A percentile compares a stretch with the other conserved stretches of the same genome.
These are phyloP conservation scores for Zea mays DNA, from an alignment of 176 grass and related monocot species.

Conservation along the genomic window DNA sequence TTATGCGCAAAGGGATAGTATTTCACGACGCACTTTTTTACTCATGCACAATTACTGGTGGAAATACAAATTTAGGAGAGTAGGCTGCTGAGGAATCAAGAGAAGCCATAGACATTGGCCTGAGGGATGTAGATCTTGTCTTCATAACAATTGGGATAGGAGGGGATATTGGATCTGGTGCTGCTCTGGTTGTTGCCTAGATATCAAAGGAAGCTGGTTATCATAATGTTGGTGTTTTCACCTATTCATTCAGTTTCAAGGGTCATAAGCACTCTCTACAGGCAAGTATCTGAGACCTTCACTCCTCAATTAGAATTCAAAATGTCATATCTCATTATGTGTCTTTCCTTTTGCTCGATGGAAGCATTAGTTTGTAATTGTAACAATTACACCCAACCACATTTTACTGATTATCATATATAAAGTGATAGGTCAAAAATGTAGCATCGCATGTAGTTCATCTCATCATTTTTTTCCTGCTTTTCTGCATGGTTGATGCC, in stretches of 20 bases:
- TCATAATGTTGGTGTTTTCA: conserved; percentile 93
- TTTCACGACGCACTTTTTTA: too few species aligned
- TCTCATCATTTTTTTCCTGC: background rate
- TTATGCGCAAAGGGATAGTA: too few species aligned
- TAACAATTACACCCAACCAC: background rate
- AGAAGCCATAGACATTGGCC: conserved; percentile 71
- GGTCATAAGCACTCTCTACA: conserved; percentile 93
- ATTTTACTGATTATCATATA: background rate
- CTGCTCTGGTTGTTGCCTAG: conserved; percentile 96
- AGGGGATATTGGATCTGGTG: conserved; percentile 86
- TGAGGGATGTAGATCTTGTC: conserved; percentile 82
- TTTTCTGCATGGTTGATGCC: background rate
- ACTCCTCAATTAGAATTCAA: background rate
- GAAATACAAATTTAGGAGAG: conserved; percentile 82
- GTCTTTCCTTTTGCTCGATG: background rate
- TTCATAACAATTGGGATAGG: conserved; percentile 98
- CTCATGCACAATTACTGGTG: conserved; percentile 64
- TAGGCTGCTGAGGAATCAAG: conserved; percentile 94
- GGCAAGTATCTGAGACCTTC: conserved; percentile 40
- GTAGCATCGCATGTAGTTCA: background rate
- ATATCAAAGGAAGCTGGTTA: conserved; percentile 97
- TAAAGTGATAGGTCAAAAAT: background rate
- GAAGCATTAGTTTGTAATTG: background rate
- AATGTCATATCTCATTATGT: background rate
- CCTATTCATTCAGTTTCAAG: conserved; percentile 94